phyloP scores from a whole-genome alignment of 192 early-diverging fungal species.

The Phycomyces nitens region DNA sequence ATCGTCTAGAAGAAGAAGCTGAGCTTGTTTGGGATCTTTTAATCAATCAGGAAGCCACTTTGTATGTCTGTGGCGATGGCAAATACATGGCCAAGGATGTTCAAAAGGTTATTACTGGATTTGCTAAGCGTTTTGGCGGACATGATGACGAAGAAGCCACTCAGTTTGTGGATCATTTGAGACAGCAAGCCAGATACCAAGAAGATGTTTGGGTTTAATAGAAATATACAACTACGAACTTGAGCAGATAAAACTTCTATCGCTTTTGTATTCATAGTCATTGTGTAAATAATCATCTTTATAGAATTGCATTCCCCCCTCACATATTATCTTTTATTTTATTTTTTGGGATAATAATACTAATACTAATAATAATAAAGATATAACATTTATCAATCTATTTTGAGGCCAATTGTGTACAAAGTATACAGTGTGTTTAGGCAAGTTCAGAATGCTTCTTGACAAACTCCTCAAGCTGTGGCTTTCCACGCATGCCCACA shows the following conservation, averaged over 20 bases:
- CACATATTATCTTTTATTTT: no score
- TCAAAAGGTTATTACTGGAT: slow-evolving; percentile 55
- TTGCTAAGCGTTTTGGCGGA: slow-evolving; percentile 66
- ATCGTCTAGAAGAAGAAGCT: slow-evolving; percentile 71
- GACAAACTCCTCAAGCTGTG: slow-evolving; percentile 47
- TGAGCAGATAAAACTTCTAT: no score
- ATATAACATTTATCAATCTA: no score
- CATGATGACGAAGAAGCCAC: slow-evolving; percentile 63
- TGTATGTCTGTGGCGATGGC: slow-evolving; percentile 96
- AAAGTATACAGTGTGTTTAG: not conserved
- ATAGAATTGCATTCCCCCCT: no score
- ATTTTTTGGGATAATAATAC: no score
- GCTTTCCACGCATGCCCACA: slow-evolving; percentile 54
- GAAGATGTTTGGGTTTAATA: slow-evolving; percentile 85
- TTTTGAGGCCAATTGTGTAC: not conserved
- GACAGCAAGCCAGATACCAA: slow-evolving; percentile 76
- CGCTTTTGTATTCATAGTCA: no score
- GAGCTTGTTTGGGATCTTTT: slow-evolving; percentile 81
- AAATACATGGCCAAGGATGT: slow-evolving; percentile 97
- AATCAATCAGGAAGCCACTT: slow-evolving; percentile 59
- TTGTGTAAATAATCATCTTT: no score
- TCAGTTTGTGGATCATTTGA: slow-evolving; percentile 83
- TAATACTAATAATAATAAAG: no score
- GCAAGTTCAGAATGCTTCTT: slow-evolving; percentile 48
- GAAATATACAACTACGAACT: no score